Percentiles rank a stretch among this genome's conserved stretches.
These are phyloP conservation scores for Rhodotorula sp. DNA, from an alignment of 1,284 basidiomycete genomes.

Conservation along the genomic window DNA sequence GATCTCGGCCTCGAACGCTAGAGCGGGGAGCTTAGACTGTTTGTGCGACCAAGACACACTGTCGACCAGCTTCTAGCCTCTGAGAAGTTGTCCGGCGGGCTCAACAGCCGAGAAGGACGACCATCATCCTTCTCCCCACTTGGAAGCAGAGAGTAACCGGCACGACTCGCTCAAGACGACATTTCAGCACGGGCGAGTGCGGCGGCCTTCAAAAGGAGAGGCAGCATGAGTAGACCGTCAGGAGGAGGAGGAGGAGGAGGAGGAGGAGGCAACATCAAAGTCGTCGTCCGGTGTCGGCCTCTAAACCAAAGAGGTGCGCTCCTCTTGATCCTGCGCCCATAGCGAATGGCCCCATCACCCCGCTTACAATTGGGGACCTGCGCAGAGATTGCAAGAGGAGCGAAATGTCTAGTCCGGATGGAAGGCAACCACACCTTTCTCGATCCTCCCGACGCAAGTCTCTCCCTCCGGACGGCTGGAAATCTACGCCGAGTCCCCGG, in stretches of 20 bases:
- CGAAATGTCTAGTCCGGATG: conserved; percentile 90
- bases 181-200: no score
- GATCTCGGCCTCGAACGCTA: no score
- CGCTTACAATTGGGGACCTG: no score
- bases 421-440: conserved; percentile 84
- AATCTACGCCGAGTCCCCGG: no score
- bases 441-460: conserved; percentile 63
- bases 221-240: not conserved
- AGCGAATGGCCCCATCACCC: not conserved
- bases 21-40: no score
- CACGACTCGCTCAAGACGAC: no score
- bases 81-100: no score
- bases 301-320: conserved; percentile 80
- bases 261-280: conserved; percentile 75
- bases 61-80: no score
- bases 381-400: conserved; percentile 82
- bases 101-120: no score
- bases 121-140: no score
- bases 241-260: not conserved
- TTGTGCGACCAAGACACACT: no score
- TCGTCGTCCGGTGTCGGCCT: conserved; percentile 91
- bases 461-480: not conserved
- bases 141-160: no score
- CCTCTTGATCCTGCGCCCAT: not conserved
- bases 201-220: not conserved